Conservation (phyloP, 495 filamentous ascomycete genomes). For the Peziza echinospora region DNA sequence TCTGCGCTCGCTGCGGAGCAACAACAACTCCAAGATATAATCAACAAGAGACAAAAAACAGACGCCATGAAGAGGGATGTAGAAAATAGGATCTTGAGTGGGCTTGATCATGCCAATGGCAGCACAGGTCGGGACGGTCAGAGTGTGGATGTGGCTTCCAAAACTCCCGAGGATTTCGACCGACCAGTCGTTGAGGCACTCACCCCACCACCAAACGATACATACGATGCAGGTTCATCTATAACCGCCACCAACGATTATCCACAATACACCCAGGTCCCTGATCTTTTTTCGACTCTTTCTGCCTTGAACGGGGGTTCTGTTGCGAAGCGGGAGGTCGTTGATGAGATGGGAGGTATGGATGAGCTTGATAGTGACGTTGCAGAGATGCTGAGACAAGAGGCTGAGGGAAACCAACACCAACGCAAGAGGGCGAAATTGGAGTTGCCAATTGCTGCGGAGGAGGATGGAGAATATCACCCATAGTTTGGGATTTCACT, state of each 20-base stretch:
- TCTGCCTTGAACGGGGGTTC: conserved; percentile 24
- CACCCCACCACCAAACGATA: conserved; percentile 42
- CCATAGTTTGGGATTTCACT: too few species aligned
- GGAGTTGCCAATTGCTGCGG: conserved; percentile 1
- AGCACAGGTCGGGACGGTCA: conserved; percentile 22
- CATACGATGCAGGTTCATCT: conserved; percentile 11
- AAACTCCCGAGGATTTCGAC: conserved; percentile 29
- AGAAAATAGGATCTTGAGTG: conserved; percentile 69
- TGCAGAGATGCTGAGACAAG: conserved; percentile 49
- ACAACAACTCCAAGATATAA: conserved; percentile 33
- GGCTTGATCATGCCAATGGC: conserved; percentile 34
- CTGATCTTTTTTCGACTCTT: conserved; percentile 31
- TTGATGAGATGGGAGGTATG: conserved; percentile 38
- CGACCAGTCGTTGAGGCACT: conserved; percentile 66
- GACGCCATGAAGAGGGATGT: conserved; percentile 66
- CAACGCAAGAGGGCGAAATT: conserved; percentile 15
- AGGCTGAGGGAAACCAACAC: conserved; percentile 17
- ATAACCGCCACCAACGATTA: conserved; percentile 15
- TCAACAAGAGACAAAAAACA: conserved; percentile 37
- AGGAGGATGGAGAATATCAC: not conserved
- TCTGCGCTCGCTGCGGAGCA: conserved; percentile 47
- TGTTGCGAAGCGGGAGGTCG: conserved; percentile 50
- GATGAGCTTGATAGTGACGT: conserved; percentile 66
- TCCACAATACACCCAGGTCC: conserved; percentile 22
- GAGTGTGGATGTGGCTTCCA: conserved; percentile 20